Base-by-base conservation (phyloP, 2,329 filamentous ascomycete species). In the Xylariaceae sp. region DNA sequence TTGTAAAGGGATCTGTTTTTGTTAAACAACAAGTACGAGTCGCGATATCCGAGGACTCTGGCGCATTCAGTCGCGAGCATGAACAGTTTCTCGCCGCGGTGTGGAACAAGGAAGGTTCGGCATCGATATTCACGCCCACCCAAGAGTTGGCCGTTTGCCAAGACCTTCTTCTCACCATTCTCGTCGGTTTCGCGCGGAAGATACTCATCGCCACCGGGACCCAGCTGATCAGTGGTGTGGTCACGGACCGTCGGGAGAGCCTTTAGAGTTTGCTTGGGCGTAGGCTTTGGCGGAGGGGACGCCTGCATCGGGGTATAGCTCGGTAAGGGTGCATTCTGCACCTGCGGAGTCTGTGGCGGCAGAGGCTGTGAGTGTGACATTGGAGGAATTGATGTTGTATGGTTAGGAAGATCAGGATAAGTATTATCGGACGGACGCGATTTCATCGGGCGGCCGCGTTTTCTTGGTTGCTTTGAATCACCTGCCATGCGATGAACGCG, bases 31-130 rank as follows among this genome's bases (percentile, higher is more conserved):
- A 99, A 81, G 73, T 99, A 99, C n/a, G 92, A 97, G 74, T 99
- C 94, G 62, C 94, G 85, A 73, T 99, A 99, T 51, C 92, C 90
- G 18, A 97, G 80, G 3, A 97, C 92, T 66, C 94, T 86, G 23
- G 94, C 94, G 72, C 94, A 97, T 76, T 99, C 94, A 13, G 94
- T 99, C 41, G 94, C 94, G 55, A 99, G 84, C 94, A 99, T 99
- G 77, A 97, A 99, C 4, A 97, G 83, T 75, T 97, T 97, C 66
- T 95, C 88, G 34, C 90, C 92, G 67, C 94, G 83, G 69, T 95
- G 88, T 15, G 93, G 92, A 3, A 99, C 92, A 65, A 90, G 85
- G 73, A 99, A 99, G 1, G 93, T 97, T 64, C 92, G 84, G 75
- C 93, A 97, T 73, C 89, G 87, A 77, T 97, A 99, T 71, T 93